Evolutionary conservation across 108 stramenopile genomes (phyloP).

Genomic region (Skeletonema menzelii): DNA sequence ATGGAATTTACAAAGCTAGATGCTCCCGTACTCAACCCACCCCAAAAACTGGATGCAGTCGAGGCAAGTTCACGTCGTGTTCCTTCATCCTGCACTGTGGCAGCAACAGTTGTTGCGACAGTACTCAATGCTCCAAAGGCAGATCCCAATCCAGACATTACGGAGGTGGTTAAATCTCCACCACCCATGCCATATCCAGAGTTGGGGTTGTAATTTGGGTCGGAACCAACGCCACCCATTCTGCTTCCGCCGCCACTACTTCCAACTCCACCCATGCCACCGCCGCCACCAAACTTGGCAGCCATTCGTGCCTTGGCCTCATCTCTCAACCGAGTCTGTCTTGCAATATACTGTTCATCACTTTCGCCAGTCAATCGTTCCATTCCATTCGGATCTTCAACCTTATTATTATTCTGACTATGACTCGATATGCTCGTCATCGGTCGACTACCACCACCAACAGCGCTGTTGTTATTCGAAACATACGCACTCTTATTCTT

Average conservation of each 20-base stretch:
- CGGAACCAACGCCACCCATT: constrained; percentile 82
- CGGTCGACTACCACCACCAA: background rate
- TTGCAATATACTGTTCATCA: constrained; percentile 87
- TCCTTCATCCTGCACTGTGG: constrained; percentile 50
- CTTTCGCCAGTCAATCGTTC: constrained; percentile 89
- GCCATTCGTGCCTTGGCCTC: constrained; percentile 87
- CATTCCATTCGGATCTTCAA: constrained; percentile 83
- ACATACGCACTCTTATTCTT: constrained; percentile 13
- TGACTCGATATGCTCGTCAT: constrained; percentile 35
- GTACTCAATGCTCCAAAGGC: constrained; percentile 55
- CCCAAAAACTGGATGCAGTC: constrained; percentile 81
- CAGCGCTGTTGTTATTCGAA: constrained; percentile 5
- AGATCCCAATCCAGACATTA: constrained; percentile 61
- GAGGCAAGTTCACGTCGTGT: constrained; percentile 33
- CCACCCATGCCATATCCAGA: constrained; percentile 17
- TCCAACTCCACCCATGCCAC: constrained; percentile 61
- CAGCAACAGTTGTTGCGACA: constrained; percentile 37
- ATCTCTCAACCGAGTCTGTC: constrained; percentile 88
- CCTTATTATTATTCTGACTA: constrained; percentile 29
- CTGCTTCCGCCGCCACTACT: constrained; percentile 50
- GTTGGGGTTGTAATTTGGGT: constrained; percentile 74
- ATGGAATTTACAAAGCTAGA: constrained; percentile 56
- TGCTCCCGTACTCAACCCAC: constrained; percentile 60
- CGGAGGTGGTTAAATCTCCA: constrained; percentile 45
- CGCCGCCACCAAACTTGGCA: constrained; percentile 79